Percentiles rank a stretch among this genome's conserved stretches.
Evolutionary conservation across 176 grass and related monocot species (phyloP).

Genomic region (Phoenix dactylifera): DNA sequence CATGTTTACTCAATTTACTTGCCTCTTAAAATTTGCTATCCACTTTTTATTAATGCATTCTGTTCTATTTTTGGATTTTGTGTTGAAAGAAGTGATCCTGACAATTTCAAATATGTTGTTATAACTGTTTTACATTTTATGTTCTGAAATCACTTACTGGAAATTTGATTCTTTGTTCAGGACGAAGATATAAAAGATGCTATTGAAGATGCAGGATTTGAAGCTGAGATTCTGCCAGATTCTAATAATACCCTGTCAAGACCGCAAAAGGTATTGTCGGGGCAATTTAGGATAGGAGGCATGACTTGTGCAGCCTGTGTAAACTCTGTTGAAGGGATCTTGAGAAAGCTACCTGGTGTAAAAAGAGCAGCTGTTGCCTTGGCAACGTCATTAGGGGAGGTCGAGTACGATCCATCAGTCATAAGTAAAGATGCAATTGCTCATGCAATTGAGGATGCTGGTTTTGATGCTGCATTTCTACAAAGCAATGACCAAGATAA

Average conservation of each 20-base stretch:
- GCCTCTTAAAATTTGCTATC: no score
- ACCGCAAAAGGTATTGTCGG: conserved; percentile 49
- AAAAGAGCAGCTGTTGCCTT: conserved; percentile 77
- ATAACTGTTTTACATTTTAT: not conserved
- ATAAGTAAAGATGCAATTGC: conserved; percentile 66
- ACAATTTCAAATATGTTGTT: not conserved
- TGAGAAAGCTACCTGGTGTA: conserved; percentile 67
- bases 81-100: no score
- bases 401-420: conserved; percentile 42
- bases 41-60: no score
- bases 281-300: conserved; percentile 86
- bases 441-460: conserved; percentile 84
- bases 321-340: conserved; percentile 85
- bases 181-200: conserved; percentile 73
- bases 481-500: conserved; percentile 85
- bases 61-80: no score
- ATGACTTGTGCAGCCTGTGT: conserved; percentile 95
- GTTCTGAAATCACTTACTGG: conserved; percentile 2
- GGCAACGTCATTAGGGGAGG: conserved; percentile 70
- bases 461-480: conserved; percentile 88
- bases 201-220: conserved; percentile 90
- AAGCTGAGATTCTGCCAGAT: conserved; percentile 79
- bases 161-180: conserved; percentile 39
- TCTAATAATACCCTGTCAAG: conserved; percentile 46
- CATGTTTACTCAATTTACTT: no score